A percentile compares a stretch with the other conserved stretches of the same genome.
Conservation (phyloP, 2,329 filamentous ascomycete species). For the Trichoderma koningii region DNA sequence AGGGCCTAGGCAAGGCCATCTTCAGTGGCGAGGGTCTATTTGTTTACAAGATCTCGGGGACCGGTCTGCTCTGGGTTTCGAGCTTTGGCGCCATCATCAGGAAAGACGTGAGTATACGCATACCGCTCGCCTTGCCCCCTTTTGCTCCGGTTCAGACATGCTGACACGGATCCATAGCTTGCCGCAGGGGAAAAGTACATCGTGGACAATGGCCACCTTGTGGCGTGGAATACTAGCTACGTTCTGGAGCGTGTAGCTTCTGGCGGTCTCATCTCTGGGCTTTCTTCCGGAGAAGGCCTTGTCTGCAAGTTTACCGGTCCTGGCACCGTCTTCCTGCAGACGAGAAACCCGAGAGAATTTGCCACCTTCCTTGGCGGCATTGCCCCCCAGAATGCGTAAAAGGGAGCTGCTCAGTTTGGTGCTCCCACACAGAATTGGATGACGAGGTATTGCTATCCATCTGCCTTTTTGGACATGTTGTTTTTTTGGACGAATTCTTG, state of each 20-base stretch:
- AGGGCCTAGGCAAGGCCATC: slow-evolving; percentile 84
- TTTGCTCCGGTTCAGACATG: neutral
- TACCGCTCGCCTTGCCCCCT: neutral
- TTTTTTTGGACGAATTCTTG: neutral
- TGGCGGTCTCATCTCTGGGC: slow-evolving; percentile 86
- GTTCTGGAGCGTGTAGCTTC: slow-evolving; percentile 85
- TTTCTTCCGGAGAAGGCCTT: slow-evolving; percentile 80
- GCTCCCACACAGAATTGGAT: neutral
- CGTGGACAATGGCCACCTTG: slow-evolving; percentile 88
- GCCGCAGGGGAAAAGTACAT: slow-evolving; percentile 80
- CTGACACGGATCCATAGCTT: slow-evolving; percentile 43
- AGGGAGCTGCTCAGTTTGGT: neutral
- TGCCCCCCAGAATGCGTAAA: slow-evolving; percentile 37
- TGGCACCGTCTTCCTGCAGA: slow-evolving; percentile 90
- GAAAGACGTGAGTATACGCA: slow-evolving; percentile 73
- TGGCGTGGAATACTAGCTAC: slow-evolving; percentile 97
- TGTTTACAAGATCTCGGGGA: slow-evolving; percentile 81
- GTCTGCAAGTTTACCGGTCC: slow-evolving; percentile 94
- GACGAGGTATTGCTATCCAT: neutral
- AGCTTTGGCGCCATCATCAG: slow-evolving; percentile 94
- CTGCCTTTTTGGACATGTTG: neutral
- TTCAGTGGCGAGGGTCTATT: slow-evolving; percentile 93
- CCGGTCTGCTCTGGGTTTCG: slow-evolving; percentile 82
- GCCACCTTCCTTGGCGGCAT: slow-evolving; percentile 55
- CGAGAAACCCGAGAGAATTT: slow-evolving; percentile 72